These are phyloP conservation scores for Trichosporon coremiiforme DNA, from an alignment of 1,284 basidiomycete genomes.

Conservation along the genomic window DNA sequence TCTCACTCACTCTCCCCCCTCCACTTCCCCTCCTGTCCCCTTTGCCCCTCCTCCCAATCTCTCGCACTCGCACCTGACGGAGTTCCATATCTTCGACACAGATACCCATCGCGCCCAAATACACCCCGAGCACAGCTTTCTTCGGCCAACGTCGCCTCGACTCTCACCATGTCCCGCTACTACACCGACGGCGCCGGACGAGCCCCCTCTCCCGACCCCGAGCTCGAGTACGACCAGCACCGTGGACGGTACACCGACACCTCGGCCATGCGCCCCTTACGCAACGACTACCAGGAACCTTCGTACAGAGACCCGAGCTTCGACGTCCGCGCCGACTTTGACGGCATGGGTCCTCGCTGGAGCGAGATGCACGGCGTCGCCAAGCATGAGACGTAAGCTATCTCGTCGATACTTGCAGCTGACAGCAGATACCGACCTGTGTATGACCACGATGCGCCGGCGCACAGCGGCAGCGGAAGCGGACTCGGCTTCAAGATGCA, in stretches of 20 bases:
- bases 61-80: background rate
- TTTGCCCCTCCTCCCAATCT: background rate
- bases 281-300: slow-evolving; percentile 37
- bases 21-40: slow-evolving; percentile 1
- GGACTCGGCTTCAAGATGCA: slow-evolving; percentile 53
- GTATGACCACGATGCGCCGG: slow-evolving; percentile 33
- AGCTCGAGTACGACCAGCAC: slow-evolving; percentile 21
- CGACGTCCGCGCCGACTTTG: slow-evolving; percentile 88
- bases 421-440: slow-evolving; percentile 40
- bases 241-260: slow-evolving; percentile 8
- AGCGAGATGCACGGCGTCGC: slow-evolving; percentile 60
- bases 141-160: background rate
- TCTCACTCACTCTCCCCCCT: slow-evolving; percentile 1
- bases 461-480: slow-evolving; percentile 19
- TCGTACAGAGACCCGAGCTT: slow-evolving; percentile 63
- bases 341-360: slow-evolving; percentile 80
- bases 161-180: slow-evolving; percentile 28
- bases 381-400: slow-evolving; percentile 53
- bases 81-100: background rate
- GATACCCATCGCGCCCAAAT: background rate
- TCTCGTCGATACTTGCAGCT: slow-evolving; percentile 27
- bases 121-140: background rate
- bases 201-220: slow-evolving; percentile 19
- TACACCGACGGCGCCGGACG: slow-evolving; percentile 29
- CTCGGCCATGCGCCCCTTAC: slow-evolving; percentile 11